Evolutionary conservation across 1,284 basidiomycete genomes (phyloP), one percentile per base, ranked within the genome.

Genomic region (Filobasidium uniguttulatum): DNA sequence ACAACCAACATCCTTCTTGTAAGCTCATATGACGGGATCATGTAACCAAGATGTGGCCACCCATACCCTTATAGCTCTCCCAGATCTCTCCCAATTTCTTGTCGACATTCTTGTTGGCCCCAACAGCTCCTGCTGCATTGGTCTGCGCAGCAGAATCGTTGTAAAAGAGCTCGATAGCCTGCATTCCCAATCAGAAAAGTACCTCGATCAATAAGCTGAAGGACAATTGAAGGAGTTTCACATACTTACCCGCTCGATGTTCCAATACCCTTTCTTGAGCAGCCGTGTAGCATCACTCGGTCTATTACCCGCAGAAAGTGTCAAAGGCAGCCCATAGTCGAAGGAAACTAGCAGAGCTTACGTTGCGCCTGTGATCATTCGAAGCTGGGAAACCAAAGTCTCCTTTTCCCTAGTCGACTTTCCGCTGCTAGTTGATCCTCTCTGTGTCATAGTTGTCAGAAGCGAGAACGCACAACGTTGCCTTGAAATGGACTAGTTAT

Each of bases 71-170:
- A 56, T 63, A 69, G 30, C 55, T 46, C 40, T 71, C 68, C 63
- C 65, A 71, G 25, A 71, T 62, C 29, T 64, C 64, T 14, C 64
- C 64, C 17, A 70, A 46, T 55, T 68, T 69, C 60, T 67, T 66
- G 51, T 63, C 62, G 40, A 58, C 56, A 10, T 50, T 59, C 38
- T 62, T 61, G 22, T 49, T 46, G 20, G 29, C 47, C 12, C n/a
- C 37, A 17, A 19, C 34, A 22, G 25, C 30, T 12, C 26, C 50
- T 12, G 22, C 33, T 0, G 55, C 49, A 31, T 38, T 53, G 14
- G 49, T 50, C 51, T 64, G 63, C 8, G 60, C 64, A 20, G 54
- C 30, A 2, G 56, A 38, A 28, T 66, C 65, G 38, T 52, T 57
- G 54, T 60, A 69, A 52, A 63, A 70, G 31, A 56, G 59, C 34